Conservation (phyloP, 2,329 filamentous ascomycete genomes). For the Fusarium protoensiforme region DNA sequence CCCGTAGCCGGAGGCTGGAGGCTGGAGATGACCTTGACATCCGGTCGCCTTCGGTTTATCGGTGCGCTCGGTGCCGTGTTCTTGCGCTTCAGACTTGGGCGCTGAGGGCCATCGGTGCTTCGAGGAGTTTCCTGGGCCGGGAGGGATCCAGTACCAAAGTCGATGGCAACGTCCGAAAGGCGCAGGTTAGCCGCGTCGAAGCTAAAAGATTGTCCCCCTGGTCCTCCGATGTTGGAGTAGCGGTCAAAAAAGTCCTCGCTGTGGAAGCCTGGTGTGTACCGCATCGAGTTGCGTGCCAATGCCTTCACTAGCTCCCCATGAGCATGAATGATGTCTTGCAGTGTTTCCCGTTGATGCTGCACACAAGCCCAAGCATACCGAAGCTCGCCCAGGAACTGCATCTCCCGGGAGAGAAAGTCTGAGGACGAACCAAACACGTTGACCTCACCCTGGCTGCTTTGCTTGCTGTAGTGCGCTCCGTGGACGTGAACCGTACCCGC, state of each 20-base stretch:
- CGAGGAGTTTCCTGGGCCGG: constrained; percentile 58
- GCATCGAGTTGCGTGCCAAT: constrained; percentile 71
- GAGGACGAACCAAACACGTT: constrained; percentile 71
- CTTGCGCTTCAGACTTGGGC: constrained; percentile 62
- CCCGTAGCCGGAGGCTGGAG: constrained; percentile 41
- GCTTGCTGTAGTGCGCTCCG: constrained; percentile 79
- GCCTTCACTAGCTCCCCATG: constrained; percentile 84
- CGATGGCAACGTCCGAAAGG: constrained; percentile 73
- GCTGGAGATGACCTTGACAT: constrained; percentile 49
- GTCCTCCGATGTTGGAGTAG: constrained; percentile 69
- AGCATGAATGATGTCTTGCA: constrained; percentile 82
- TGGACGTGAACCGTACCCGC: constrained; percentile 91
- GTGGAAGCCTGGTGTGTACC: constrained; percentile 83
- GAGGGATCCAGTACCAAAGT: constrained; percentile 68
- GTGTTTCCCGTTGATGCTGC: constrained; percentile 81
- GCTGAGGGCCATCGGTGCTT: constrained; percentile 41
- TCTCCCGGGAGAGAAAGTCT: constrained; percentile 80
- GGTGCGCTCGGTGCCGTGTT: constrained; percentile 53
- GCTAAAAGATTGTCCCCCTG: constrained; percentile 67
- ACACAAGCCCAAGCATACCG: constrained; percentile 81
- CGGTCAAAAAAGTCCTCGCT: constrained; percentile 90
- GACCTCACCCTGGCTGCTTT: constrained; percentile 60
- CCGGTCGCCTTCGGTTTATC: constrained; percentile 52
- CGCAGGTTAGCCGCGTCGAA: constrained; percentile 82
- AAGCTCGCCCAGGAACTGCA: constrained; percentile 82